A percentile compares a stretch with the other conserved stretches of the same genome.
Evolutionary conservation across 2,329 filamentous ascomycete species (phyloP).

Genomic region (Epicoccum nigrum): DNA sequence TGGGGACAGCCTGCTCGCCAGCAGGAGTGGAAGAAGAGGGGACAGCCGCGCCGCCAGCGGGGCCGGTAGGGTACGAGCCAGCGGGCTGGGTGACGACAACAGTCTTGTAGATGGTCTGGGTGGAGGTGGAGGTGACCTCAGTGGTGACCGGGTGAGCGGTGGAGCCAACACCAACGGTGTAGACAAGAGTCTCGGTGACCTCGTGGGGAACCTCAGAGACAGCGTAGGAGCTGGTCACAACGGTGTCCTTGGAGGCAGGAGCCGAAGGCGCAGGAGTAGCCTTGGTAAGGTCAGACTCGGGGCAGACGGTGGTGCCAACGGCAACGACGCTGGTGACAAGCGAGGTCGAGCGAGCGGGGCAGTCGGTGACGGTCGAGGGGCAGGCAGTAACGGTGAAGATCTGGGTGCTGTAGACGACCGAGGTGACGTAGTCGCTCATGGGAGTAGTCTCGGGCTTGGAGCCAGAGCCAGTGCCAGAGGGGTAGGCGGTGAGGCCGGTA

Average conservation of each 20-base stretch:
- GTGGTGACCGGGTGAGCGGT: slow-evolving; percentile 55
- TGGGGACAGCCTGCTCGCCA: not conserved
- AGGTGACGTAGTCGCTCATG: slow-evolving; percentile 47
- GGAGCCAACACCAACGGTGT: slow-evolving; percentile 49
- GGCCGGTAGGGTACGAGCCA: slow-evolving; percentile 21
- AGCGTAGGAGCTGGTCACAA: slow-evolving; percentile 26
- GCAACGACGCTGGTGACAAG: slow-evolving; percentile 50
- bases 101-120: slow-evolving; percentile 43
- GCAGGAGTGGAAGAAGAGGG: not conserved
- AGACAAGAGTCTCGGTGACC: slow-evolving; percentile 51
- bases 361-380: slow-evolving; percentile 45
- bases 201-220: slow-evolving; percentile 41
- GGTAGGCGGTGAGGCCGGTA: slow-evolving; percentile 15
- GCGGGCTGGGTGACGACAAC: slow-evolving; percentile 30
- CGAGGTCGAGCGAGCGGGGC: slow-evolving; percentile 43
- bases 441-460: slow-evolving; percentile 47
- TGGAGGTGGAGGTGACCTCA: slow-evolving; percentile 39
- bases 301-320: slow-evolving; percentile 54
- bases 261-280: slow-evolving; percentile 19
- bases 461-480: slow-evolving; percentile 24
- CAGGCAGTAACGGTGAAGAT: slow-evolving; percentile 51
- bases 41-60: slow-evolving; percentile 14
- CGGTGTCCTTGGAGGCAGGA: slow-evolving; percentile 18
- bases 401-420: slow-evolving; percentile 53
- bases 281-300: slow-evolving; percentile 30